A percentile compares a stretch with the other conserved stretches of the same genome.
Conservation (phyloP, 1,284 basidiomycete genomes). For the Somion occarium region DNA sequence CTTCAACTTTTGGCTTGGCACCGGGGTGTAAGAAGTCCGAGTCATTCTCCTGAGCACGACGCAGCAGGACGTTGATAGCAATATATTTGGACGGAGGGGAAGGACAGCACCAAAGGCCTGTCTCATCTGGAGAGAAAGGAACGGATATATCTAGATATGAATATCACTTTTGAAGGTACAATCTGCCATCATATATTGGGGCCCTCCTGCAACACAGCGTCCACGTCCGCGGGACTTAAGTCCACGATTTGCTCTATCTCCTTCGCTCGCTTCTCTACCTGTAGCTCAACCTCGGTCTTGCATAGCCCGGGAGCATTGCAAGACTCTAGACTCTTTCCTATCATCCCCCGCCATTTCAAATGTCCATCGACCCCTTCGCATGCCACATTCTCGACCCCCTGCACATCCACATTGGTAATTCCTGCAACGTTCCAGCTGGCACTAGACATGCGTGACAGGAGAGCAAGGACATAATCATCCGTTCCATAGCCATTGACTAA, state of each 20-base stretch:
- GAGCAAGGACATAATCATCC: conserved; percentile 72
- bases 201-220: conserved; percentile 16
- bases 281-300: conserved; percentile 32
- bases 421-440: conserved; percentile 70
- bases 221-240: conserved; percentile 18
- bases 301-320: conserved; percentile 38
- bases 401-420: conserved; percentile 55
- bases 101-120: no score
- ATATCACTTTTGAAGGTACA: no score
- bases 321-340: conserved; percentile 39
- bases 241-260: conserved; percentile 21
- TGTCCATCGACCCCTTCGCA: conserved; percentile 51
- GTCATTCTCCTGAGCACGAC: no score
- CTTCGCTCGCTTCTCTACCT: conserved; percentile 23
- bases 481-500: conserved; percentile 71
- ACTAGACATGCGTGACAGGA: conserved; percentile 62
- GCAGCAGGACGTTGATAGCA: no score
- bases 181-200: conserved; percentile 9
- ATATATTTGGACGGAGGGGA: no score
- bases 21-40: no score
- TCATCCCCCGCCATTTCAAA: conserved; percentile 48
- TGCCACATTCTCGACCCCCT: conserved; percentile 69
- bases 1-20: no score
- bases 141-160: no score
- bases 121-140: no score